Base-by-base conservation (phyloP, 345 rosid genomes). In the Bruguiera parviflora region DNA sequence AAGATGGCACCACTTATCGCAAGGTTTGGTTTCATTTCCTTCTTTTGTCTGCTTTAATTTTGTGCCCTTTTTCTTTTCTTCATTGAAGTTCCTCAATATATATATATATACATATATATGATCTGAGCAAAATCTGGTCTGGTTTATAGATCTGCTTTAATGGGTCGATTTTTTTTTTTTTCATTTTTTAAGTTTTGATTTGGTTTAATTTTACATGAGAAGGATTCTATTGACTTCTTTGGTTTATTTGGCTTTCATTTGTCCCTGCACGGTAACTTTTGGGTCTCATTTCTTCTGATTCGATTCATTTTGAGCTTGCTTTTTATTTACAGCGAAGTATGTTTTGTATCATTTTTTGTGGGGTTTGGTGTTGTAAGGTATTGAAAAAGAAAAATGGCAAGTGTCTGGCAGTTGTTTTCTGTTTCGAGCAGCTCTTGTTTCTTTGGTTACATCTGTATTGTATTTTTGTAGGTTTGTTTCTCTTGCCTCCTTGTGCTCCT, bases 1-100 rank as follows among this genome's bases (percentile, higher is more conserved):
- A 77, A 37, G 80, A 77, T 20, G 80, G 80, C 33, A 77, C 80
- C 25, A 68, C 77, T 35, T 77, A 72, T 55, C 80, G 80, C 77
- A 68, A 77, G 80, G 80, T 77, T 32, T 16, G 7, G 10, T 56
- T 24, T 24, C 10, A 8, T 6, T 4, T 24, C 29, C 16, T 24
- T 22, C 4, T 56, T 56, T 15, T 5, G 5, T 16, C 22, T 56
- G 10, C 5, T 43, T 13, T 43, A 11, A 43, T 43, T 43, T 43
- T 43, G 1, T 43, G 49, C 5, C 5, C 47, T 15, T 39, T 39
- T 39, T 2, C 4, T 39, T 11, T 9, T 43, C 49, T 43, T 43
- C 1, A 43, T 43, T 43, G 49, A 13, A 43, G 49, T 43, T 13
- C 1, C 19, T 43, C 18, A 43, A 33, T 7, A 7, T 33, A 32